Evolutionary conservation across 345 rosid species (phyloP), one percentile per base, ranked within the genome.

Genomic region (Populus pruinosa): DNA sequence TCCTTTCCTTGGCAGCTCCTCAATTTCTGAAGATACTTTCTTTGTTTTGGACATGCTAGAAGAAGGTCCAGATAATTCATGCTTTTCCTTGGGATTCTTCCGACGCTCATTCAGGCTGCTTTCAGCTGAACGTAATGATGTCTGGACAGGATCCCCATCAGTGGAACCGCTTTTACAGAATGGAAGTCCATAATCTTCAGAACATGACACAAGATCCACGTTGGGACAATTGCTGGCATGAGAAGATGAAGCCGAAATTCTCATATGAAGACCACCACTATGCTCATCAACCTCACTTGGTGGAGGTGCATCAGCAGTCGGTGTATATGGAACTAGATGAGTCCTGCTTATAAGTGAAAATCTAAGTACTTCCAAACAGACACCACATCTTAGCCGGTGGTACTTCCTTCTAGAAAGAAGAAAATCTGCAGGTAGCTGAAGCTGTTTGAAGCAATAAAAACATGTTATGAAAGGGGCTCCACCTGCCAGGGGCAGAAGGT

Each of bases 371-470:
- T 74, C 76, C 27, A 85, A 80, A 77, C 99, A 95, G 75, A 89
- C 85, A 70, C 97, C 94, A 66, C 99, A 95, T 78, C 82, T 89
- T 63, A 95, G 89, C 75, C 61, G 85, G 86, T 93, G 97, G 80
- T 77, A 86, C 69, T 87, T 91, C 76, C 85, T 88, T 76, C 82
- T 85, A 66, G 81, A 87, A 73, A 90, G 82, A 70, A 95, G 89
- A 85, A 93, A 95, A 84, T 95, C 97, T 74, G 82, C 92, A 75
- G 99, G 98, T 25, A 95, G 79, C 82, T 83, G 93, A 77, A 95
- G 81, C 68, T 72, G 82, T 31, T 68, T 82, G 72, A 84, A 81
- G 90, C 99, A 93, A 44, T 9, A 5, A 83, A 83, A 83, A 82
- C 98, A 95, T 79, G 87, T 77, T 44, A 90, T 25, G 43, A 93